Conservation (phyloP, 768 basidiomycete species). For the Leccinum disarticulatum region DNA sequence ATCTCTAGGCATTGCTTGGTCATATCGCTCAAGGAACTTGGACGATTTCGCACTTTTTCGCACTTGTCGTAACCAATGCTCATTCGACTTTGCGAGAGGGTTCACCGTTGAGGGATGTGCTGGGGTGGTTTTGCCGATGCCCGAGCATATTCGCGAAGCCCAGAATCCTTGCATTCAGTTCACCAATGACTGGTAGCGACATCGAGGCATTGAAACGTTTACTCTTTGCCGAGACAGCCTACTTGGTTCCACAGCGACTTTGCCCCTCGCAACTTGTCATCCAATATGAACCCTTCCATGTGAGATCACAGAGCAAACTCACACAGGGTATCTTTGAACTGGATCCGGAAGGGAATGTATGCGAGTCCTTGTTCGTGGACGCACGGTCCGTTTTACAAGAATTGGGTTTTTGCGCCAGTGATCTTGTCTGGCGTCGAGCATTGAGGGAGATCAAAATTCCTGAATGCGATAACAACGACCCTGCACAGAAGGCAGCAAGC, state of each 20-base stretch:
- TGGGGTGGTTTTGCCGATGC: slow-evolving; percentile 45
- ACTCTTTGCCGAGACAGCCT: slow-evolving; percentile 41
- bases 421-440: slow-evolving; percentile 65
- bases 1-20: slow-evolving; percentile 39
- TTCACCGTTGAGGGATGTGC: slow-evolving; percentile 42
- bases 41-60: slow-evolving; percentile 43
- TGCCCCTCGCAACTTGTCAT: slow-evolving; percentile 53
- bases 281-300: slow-evolving; percentile 45
- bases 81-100: slow-evolving; percentile 37
- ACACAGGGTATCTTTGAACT: slow-evolving; percentile 48
- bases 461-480: slow-evolving; percentile 38
- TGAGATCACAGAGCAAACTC: slow-evolving; percentile 40
- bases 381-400: slow-evolving; percentile 49
- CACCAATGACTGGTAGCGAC: slow-evolving; percentile 26
- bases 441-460: slow-evolving; percentile 38
- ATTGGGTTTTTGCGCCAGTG: slow-evolving; percentile 67
- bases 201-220: slow-evolving; percentile 40
- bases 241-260: slow-evolving; percentile 36
- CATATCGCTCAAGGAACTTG: slow-evolving; percentile 39
- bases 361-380: slow-evolving; percentile 44
- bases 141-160: slow-evolving; percentile 39
- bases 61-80: slow-evolving; percentile 47
- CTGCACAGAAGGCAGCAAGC: slow-evolving; percentile 22
- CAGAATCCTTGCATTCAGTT: slow-evolving; percentile 43
- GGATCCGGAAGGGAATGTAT: slow-evolving; percentile 40